Evolutionary conservation across 2,329 filamentous ascomycete species (phyloP), one percentile per base, ranked within the genome.

Genomic region (Microsporum canis): DNA sequence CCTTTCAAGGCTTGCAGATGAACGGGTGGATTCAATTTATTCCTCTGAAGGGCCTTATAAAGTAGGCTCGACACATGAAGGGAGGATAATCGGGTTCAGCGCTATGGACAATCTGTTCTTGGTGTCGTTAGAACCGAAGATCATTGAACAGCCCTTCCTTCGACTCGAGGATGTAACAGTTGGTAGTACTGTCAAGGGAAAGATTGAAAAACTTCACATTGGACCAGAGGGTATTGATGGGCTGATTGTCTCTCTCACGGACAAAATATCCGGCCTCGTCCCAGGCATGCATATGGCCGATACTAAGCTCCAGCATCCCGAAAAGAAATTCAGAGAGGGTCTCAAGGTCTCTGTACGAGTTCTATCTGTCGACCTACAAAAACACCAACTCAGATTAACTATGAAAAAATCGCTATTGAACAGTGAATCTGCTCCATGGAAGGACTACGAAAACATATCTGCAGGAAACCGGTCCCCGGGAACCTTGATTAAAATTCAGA

Each of bases 391-490:
- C 66, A 87, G 88, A 36, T 80, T 99, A 65, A 97, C 94, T 0
- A 73, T 99, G 66, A 99, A 97, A 79, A 99, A 97, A 78, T 89
- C 89, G 0, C 79, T 99, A 17, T 84, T 99, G 66, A 95, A 96
- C 74, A 94, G 89, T 0, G 91, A 96, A 61, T 82, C 85, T 0
- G 78, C 85, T n/a, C 82, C 89, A 7, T 88, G 95, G 79, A 84
- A 87, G 65, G 83, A 85, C 12, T 95, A 91, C 69, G 81, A 85
- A n/a, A 82, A 87, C 53, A 84, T 95, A 27, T 76, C 80, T 10
- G 80, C 88, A 60, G 91, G 90, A 8, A 83, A 87, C 72, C 88
- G 92, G 68, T 86, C 88, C 38, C 88, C 88, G 5, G 94, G 92
- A 62, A 96, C 91, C 0, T 87, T 99, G 65, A 82, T 95, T 66